Conservation (phyloP, 2,329 filamentous ascomycete species). For the Trichoderma cornu-damae region DNA sequence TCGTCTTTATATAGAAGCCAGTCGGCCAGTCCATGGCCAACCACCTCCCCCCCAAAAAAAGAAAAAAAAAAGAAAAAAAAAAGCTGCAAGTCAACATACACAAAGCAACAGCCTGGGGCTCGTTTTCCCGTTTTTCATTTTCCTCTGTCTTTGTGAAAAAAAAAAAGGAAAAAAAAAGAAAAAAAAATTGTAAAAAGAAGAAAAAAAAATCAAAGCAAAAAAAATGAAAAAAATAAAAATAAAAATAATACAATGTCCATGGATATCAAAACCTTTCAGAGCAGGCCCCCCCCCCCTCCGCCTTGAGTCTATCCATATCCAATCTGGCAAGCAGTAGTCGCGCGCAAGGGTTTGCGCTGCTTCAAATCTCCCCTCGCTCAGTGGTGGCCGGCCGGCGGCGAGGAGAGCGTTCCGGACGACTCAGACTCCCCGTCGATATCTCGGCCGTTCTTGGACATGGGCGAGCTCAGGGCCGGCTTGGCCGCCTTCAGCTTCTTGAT, state of each 20-base stretch:
- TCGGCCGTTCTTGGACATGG: slow-evolving; percentile 46
- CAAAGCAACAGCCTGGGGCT: slow-evolving; percentile 1
- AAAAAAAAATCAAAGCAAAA: no score
- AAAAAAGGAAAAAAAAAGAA: no score
- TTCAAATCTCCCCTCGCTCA: not conserved
- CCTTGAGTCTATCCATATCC: slow-evolving; percentile 29
- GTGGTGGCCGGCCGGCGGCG: slow-evolving; percentile 37
- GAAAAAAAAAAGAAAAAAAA: no score
- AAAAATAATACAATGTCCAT: slow-evolving; percentile 21
- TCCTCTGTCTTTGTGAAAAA: slow-evolving; percentile 9
- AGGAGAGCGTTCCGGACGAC: slow-evolving; percentile 53
- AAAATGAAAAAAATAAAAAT: slow-evolving; percentile 12
- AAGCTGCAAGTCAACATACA: not conserved
- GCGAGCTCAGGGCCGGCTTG: slow-evolving; percentile 46
- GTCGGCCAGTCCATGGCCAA: slow-evolving; percentile 20
- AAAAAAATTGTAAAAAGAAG: no score
- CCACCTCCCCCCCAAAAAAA: no score
- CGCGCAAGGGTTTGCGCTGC: not conserved
- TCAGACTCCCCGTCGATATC: slow-evolving; percentile 50
- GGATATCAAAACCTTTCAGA: slow-evolving; percentile 10
- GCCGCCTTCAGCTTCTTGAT: slow-evolving; percentile 41
- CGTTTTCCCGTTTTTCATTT: not conserved
- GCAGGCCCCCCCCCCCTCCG: slow-evolving; percentile 17
- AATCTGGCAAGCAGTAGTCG: slow-evolving; percentile 10
- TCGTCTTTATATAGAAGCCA: slow-evolving; percentile 13